These are phyloP conservation scores for Bjerkandera adusta DNA, from an alignment of 1,284 basidiomycete species.

Conservation along the genomic window DNA sequence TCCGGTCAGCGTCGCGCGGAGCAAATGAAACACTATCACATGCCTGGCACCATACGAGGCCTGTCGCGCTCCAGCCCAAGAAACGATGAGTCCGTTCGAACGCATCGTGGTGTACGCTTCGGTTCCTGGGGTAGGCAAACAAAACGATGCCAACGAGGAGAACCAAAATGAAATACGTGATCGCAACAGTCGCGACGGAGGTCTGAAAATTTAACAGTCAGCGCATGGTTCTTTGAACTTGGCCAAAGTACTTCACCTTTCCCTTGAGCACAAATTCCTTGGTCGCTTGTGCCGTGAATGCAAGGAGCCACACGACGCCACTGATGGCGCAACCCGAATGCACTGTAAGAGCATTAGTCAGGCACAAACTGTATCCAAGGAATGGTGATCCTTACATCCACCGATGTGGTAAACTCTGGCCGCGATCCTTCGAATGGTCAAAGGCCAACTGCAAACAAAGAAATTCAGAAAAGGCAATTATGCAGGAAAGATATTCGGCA, in stretches of 20 bases:
- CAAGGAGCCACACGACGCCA: slow-evolving; percentile 50
- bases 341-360: slow-evolving; percentile 28
- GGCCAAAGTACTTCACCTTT: slow-evolving; percentile 30
- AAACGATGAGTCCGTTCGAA: slow-evolving; percentile 58
- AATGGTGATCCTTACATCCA: slow-evolving; percentile 34
- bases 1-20: neutral
- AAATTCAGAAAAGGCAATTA: neutral
- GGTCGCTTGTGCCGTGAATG: slow-evolving; percentile 53
- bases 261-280: slow-evolving; percentile 41
- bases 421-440: slow-evolving; percentile 48
- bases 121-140: slow-evolving; percentile 50
- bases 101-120: slow-evolving; percentile 45
- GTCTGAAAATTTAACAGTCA: slow-evolving; percentile 29
- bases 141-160: slow-evolving; percentile 47
- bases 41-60: slow-evolving; percentile 55
- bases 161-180: slow-evolving; percentile 51
- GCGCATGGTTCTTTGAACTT: neutral
- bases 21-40: slow-evolving; percentile 7
- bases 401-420: slow-evolving; percentile 60
- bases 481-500: slow-evolving; percentile 9
- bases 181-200: slow-evolving; percentile 46
- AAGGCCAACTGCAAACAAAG: slow-evolving; percentile 44
- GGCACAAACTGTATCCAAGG: neutral
- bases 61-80: slow-evolving; percentile 52
- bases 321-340: slow-evolving; percentile 58